phyloP scores from a whole-genome alignment of 345 rosid species.

The Eucalyptus decipiens region DNA sequence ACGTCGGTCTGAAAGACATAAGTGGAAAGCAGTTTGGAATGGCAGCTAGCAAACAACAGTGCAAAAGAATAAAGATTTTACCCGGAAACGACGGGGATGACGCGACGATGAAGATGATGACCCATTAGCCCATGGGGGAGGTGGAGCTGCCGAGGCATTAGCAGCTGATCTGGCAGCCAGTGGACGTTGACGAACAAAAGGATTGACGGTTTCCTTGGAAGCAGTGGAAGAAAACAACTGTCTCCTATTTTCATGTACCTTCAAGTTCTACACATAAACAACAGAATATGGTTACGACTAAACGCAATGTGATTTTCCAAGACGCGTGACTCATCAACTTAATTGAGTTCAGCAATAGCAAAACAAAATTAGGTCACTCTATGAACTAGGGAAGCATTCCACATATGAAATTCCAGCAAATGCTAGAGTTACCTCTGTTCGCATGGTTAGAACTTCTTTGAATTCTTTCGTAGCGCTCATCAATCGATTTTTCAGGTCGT shows the following conservation, averaged over 20 bases:
- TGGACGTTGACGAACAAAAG: conserved; percentile 61
- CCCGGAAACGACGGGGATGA: conserved; percentile 36
- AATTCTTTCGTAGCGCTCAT: conserved; percentile 62
- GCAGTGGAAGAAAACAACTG: conserved; percentile 41
- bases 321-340: background rate
- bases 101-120: conserved; percentile 26
- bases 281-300: background rate
- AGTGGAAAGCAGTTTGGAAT: background rate
- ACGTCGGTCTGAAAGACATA: background rate
- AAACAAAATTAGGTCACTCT: background rate
- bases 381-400: background rate
- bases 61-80: background rate
- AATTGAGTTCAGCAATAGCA: background rate
- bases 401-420: background rate
- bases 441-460: conserved; percentile 54
- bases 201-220: conserved; percentile 39
- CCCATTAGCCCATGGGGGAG: conserved; percentile 59
- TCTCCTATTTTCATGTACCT: conserved; percentile 53
- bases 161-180: conserved; percentile 25
- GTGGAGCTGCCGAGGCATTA: conserved; percentile 19
- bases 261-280: conserved; percentile 28
- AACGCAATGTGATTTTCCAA: background rate
- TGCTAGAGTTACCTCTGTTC: conserved; percentile 32
- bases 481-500: conserved; percentile 48
- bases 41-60: background rate